Evolutionary conservation across 2,329 filamentous ascomycete genomes (phyloP).

Genomic region (Aspergillus calidoustus): DNA sequence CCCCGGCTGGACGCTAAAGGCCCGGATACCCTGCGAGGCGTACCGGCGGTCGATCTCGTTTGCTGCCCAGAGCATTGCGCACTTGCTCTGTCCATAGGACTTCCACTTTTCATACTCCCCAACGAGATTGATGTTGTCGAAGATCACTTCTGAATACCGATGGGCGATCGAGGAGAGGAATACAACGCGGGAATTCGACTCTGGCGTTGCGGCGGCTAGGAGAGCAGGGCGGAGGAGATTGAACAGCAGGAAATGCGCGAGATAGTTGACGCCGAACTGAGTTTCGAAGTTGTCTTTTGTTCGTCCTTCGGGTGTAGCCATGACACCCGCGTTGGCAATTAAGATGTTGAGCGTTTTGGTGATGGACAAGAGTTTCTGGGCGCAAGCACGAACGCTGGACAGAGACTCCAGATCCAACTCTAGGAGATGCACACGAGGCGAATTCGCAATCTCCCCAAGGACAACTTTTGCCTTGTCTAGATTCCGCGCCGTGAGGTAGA

Average conservation of each 20-base stretch:
- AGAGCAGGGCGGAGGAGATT: conserved; percentile 49
- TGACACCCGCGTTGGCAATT: conserved; percentile 52
- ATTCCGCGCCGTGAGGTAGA: conserved; percentile 44
- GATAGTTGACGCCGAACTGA: conserved; percentile 59
- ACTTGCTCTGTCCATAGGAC: conserved; percentile 57
- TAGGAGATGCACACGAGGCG: conserved; percentile 24
- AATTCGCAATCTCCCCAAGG: conserved; percentile 27
- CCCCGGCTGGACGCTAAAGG: conserved; percentile 54
- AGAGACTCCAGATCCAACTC: conserved; percentile 22
- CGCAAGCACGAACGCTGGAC: conserved; percentile 18
- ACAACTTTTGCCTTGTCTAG: conserved; percentile 38
- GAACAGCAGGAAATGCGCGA: conserved; percentile 57
- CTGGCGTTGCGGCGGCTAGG: conserved; percentile 26
- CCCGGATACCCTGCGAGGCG: conserved; percentile 50
- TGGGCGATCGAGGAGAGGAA: conserved; percentile 54
- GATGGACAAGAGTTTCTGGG: conserved; percentile 16
- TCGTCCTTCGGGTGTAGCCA: conserved; percentile 23
- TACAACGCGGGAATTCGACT: conserved; percentile 36
- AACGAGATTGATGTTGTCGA: conserved; percentile 31
- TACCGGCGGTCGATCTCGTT: conserved; percentile 58
- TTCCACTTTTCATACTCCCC: conserved; percentile 37
- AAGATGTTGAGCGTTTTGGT: conserved; percentile 32
- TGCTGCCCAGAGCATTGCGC: conserved; percentile 57
- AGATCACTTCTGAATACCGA: conserved; percentile 43
- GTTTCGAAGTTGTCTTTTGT: conserved; percentile 50